These are phyloP conservation scores for Vicia sativa DNA, from an alignment of 306 rosid species.

Conservation along the genomic window DNA sequence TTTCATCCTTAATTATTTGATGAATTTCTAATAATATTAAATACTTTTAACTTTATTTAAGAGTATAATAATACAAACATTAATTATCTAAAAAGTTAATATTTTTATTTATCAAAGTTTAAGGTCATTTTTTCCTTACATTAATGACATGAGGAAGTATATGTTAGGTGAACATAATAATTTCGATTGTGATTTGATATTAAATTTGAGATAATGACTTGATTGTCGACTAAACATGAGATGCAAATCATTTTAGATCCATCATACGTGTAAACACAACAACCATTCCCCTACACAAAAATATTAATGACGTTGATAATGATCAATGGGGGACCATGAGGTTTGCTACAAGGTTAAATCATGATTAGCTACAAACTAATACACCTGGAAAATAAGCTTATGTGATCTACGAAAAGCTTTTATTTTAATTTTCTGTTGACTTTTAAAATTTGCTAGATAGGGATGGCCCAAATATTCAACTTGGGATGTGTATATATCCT, in stretches of 20 bases:
- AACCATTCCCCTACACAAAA: slow-evolving; percentile 30
- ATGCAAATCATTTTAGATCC: slow-evolving; percentile 22
- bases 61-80: too few relatives aligned
- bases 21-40: too few relatives aligned
- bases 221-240: background rate
- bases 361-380: slow-evolving; percentile 33
- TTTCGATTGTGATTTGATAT: background rate
- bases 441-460: slow-evolving; percentile 12
- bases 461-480: slow-evolving; percentile 25
- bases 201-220: background rate
- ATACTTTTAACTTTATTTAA: too few relatives aligned
- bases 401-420: slow-evolving; percentile 25
- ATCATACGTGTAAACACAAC: slow-evolving; percentile 34
- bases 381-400: slow-evolving; percentile 24
- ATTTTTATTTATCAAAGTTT: too few relatives aligned
- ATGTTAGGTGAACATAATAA: background rate
- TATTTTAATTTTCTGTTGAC: slow-evolving; percentile 19
- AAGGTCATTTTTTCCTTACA: too few relatives aligned
- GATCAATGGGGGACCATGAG: slow-evolving; percentile 19
- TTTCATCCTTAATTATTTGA: too few relatives aligned
- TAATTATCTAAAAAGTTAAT: too few relatives aligned
- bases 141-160: too few relatives aligned
- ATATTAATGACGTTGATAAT: slow-evolving; percentile 18
- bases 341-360: slow-evolving; percentile 21
- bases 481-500: slow-evolving; percentile 23